Evolutionary conservation across 768 basidiomycete genomes (phyloP).

Genomic region (Guyanaporus albipodus): DNA sequence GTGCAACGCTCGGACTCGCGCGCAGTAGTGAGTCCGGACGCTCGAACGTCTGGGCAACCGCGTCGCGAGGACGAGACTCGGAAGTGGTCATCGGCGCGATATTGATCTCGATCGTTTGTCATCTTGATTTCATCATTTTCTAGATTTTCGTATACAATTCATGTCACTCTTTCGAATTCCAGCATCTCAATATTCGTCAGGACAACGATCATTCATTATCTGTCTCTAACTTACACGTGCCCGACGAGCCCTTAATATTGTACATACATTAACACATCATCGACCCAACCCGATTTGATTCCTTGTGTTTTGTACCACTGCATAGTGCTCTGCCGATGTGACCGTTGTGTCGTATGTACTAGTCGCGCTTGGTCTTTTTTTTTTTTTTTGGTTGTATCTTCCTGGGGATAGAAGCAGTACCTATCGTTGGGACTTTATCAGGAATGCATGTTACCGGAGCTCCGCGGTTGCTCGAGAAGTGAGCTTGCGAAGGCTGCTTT

Average conservation of each 20-base stretch:
- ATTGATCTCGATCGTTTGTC: conserved; percentile 38
- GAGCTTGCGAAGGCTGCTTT: conserved; percentile 2
- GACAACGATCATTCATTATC: conserved; percentile 37
- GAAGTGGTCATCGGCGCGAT: conserved; percentile 46
- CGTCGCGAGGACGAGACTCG: conserved; percentile 47
- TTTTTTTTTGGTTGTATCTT: conserved; percentile 8
- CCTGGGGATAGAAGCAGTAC: conserved; percentile 22
- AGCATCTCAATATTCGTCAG: conserved; percentile 31
- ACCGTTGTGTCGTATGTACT: conserved; percentile 30
- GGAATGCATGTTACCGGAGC: conserved; percentile 17
- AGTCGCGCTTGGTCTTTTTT: conserved; percentile 12
- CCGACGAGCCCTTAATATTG: conserved; percentile 32
- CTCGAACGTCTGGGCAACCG: conserved; percentile 28
- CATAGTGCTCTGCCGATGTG: conserved; percentile 22
- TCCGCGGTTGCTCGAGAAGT: conserved; percentile 27
- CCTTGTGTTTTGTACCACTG: conserved; percentile 23
- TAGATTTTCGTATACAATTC: conserved; percentile 33
- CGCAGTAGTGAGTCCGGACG: conserved; percentile 29
- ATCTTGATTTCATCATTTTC: conserved; percentile 34
- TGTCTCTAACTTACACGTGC: conserved; percentile 32
- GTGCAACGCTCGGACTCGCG: conserved; percentile 41
- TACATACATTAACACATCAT: conserved; percentile 31
- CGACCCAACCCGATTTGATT: conserved; percentile 23
- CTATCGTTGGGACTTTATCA: conserved; percentile 8
- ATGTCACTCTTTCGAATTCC: conserved; percentile 33